Evolutionary conservation across 2,329 filamentous ascomycete genomes (phyloP), one percentile per base, ranked within the genome.

Genomic region (Whalleya microplaca): DNA sequence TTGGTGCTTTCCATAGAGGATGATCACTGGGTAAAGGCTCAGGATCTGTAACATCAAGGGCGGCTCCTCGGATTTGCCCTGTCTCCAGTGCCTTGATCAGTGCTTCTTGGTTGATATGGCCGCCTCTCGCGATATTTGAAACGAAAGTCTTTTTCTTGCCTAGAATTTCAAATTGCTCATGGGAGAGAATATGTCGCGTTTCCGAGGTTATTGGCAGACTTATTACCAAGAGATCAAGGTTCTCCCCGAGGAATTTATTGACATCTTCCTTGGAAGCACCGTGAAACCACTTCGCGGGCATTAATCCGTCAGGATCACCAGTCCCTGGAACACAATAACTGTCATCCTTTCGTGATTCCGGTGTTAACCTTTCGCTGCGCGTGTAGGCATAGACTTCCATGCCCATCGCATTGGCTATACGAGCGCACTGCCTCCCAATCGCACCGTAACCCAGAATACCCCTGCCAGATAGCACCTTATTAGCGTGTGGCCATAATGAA

Each of bases 361-460:
- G 75, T 0, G 87, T 89, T 6, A 75, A 64, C 37, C 84, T 82
- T 2, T 84, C 80, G 1, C 77, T 79, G 1, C 85, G 85, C 2
- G 87, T 90, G 71, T 86, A 89, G 0, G 87, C 87, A 59, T 88
- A 76, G 0, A 91, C 82, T 42, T 83, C 77, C 81, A 88, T 86
- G 12, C 86, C 87, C 65, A 88, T 70, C 5, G 83, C 80, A 10
- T 75, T 76, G 7, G 80, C 79, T 12, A 87, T 76, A 3, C 72
- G 70, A 1, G 74, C 76, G 23, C 67, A 68, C 53, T 78, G 73
- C 14, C 76, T 65, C 5, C 75, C 75, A 50, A 78, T 77, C 27
- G 72, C 71, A 10, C 76, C 75, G 58, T 78, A 78, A 16, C 75
- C 75, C n/a, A 78, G 67, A 23, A 77, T 69, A 16, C 71, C 71